These are phyloP conservation scores for Venustampulla echinocandica DNA, from an alignment of 495 filamentous ascomycete genomes.

Conservation along the genomic window DNA sequence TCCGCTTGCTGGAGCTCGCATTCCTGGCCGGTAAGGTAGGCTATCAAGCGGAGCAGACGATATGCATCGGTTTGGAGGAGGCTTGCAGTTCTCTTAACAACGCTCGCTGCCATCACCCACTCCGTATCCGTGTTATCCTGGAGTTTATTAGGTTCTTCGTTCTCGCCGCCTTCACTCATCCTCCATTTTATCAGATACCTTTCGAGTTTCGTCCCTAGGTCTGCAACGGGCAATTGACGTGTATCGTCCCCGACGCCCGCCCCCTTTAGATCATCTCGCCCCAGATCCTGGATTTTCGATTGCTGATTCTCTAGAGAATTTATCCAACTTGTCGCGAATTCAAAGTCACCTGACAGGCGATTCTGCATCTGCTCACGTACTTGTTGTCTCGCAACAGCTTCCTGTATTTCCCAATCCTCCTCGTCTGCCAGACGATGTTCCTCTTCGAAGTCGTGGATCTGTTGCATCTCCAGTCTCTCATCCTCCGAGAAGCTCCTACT, in stretches of 20 bases:
- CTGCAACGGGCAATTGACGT: too few species aligned
- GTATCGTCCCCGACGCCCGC: too few species aligned
- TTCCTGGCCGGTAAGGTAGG: not conserved
- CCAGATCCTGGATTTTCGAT: too few species aligned
- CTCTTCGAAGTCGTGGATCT: not conserved
- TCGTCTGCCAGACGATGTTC: not conserved
- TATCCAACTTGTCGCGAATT: not conserved
- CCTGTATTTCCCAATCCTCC: not conserved
- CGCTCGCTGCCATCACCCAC: not conserved
- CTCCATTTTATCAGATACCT: too few species aligned
- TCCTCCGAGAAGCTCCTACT: not conserved
- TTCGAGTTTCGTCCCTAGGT: too few species aligned
- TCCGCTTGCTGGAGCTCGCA: not conserved
- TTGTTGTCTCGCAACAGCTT: not conserved
- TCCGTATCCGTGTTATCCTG: not conserved
- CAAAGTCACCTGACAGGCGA: not conserved
- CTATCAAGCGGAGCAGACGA: not conserved
- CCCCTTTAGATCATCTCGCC: too few species aligned
- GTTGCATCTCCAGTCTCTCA: not conserved
- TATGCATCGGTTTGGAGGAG: not conserved
- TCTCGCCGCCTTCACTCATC: too few species aligned
- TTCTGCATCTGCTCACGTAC: not conserved
- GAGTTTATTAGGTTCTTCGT: not conserved
- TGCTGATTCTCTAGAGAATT: too few species aligned
- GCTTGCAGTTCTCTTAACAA: not conserved